Evolutionary conservation across 139 green algal genomes (phyloP).

Genomic region (Auxenochlorella pyrenoidosa): DNA sequence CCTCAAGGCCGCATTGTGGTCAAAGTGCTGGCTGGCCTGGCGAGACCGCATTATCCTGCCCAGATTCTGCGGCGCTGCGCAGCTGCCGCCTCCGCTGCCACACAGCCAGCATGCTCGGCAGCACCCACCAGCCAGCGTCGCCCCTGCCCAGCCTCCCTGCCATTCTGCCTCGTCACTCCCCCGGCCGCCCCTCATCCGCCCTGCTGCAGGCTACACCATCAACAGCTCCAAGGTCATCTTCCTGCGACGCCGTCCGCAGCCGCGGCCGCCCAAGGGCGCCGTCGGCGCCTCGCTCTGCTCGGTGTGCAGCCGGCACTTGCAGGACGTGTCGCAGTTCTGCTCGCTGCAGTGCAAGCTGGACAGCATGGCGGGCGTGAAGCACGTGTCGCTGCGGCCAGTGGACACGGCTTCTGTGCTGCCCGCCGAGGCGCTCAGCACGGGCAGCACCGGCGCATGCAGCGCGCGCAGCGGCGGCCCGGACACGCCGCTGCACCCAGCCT

Average conservation of each 20-base stretch:
- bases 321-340: slow-evolving; percentile 54
- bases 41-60: no score
- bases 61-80: neutral
- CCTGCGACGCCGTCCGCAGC: slow-evolving; percentile 78
- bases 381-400: slow-evolving; percentile 1
- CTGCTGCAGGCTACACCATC: slow-evolving; percentile 31
- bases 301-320: slow-evolving; percentile 51
- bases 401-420: neutral
- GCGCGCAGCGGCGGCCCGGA: slow-evolving; percentile 22
- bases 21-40: no score
- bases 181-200: neutral
- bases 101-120: neutral
- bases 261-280: slow-evolving; percentile 56
- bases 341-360: slow-evolving; percentile 61
- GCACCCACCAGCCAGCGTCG: no score
- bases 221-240: slow-evolving; percentile 77
- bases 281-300: slow-evolving; percentile 40
- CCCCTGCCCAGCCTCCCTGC: neutral
- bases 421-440: slow-evolving; percentile 20
- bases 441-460: slow-evolving; percentile 19
- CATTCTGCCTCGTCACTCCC: neutral
- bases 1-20: neutral
- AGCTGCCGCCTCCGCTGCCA: neutral
- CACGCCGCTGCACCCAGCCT: slow-evolving; percentile 23
- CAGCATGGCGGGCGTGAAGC: slow-evolving; percentile 21